Percentiles rank a stretch among this genome's conserved stretches.
Evolutionary conservation across 2,329 filamentous ascomycete genomes (phyloP).

Genomic region (Nemania sp.): DNA sequence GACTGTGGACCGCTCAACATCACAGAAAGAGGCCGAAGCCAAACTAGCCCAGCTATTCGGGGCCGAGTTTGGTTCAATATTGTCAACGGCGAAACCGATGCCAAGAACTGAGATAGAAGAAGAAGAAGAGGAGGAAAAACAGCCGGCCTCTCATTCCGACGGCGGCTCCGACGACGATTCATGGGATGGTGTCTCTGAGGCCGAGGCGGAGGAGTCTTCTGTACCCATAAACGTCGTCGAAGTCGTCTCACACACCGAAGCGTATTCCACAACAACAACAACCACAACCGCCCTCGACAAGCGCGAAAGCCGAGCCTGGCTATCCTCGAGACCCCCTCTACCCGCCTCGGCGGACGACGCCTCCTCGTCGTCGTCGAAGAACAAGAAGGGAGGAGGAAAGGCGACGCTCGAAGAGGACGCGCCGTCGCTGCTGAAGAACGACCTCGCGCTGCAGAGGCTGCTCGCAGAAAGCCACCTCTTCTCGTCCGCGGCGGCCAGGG

Average conservation of each 20-base stretch:
- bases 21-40: conserved; percentile 65
- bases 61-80: conserved; percentile 78
- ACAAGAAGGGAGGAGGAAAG: conserved; percentile 32
- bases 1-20: conserved; percentile 37
- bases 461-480: conserved; percentile 70
- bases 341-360: conserved; percentile 27
- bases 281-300: conserved; percentile 58
- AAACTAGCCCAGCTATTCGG: conserved; percentile 87
- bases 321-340: conserved; percentile 57
- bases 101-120: conserved; percentile 40
- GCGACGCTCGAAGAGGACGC: conserved; percentile 63
- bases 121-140: conserved; percentile 48
- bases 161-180: conserved; percentile 24
- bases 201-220: conserved; percentile 42
- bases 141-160: conserved; percentile 36
- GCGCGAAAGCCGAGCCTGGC: conserved; percentile 74
- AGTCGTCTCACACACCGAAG: conserved; percentile 63
- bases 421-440: conserved; percentile 79
- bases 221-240: conserved; percentile 49
- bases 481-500: conserved; percentile 43
- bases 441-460: conserved; percentile 87
- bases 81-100: conserved; percentile 32
- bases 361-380: conserved; percentile 34
- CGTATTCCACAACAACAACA: conserved; percentile 42
- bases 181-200: conserved; percentile 53